Conservation (phyloP, 768 basidiomycete species). For the Clitopilus hobsonii region DNA sequence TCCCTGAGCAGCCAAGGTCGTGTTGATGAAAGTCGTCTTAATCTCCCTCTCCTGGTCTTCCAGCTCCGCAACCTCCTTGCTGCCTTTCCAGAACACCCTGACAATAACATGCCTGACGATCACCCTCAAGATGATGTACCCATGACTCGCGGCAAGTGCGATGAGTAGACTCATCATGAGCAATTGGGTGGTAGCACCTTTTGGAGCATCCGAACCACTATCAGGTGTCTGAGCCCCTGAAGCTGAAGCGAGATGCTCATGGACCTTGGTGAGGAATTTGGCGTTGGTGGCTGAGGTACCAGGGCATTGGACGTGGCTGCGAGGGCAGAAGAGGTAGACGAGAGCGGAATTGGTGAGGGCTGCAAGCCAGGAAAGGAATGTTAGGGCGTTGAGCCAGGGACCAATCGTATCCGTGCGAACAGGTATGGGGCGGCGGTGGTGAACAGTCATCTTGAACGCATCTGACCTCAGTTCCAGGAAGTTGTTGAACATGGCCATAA, state of each 20-base stretch:
- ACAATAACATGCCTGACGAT: slow-evolving; percentile 67
- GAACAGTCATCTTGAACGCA: slow-evolving; percentile 91
- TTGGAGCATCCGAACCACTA: slow-evolving; percentile 7
- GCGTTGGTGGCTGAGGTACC: slow-evolving; percentile 7
- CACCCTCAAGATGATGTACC: slow-evolving; percentile 64
- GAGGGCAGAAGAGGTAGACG: slow-evolving; percentile 75
- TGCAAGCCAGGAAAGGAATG: slow-evolving; percentile 86
- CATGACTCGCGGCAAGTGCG: slow-evolving; percentile 83
- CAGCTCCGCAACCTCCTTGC: slow-evolving; percentile 56
- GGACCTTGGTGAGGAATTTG: slow-evolving; percentile 21
- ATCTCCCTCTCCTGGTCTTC: slow-evolving; percentile 49
- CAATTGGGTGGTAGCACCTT: slow-evolving; percentile 41
- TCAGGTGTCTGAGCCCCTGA: slow-evolving; percentile 12
- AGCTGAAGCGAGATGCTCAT: slow-evolving; percentile 20
- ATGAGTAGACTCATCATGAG: slow-evolving; percentile 64
- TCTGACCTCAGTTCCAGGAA: slow-evolving; percentile 88
- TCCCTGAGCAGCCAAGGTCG: slow-evolving; percentile 15
- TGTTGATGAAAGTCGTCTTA: slow-evolving; percentile 33
- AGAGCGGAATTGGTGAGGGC: slow-evolving; percentile 87
- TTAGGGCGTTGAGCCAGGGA: slow-evolving; percentile 87
- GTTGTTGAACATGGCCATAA: slow-evolving; percentile 90
- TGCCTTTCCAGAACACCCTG: slow-evolving; percentile 72
- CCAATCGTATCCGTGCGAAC: slow-evolving; percentile 88
- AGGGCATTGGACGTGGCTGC: slow-evolving; percentile 13
- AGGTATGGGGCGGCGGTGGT: slow-evolving; percentile 81